These are phyloP conservation scores for Chytriomyces confervae DNA, from an alignment of 192 early-diverging fungal genomes.

Conservation along the genomic window DNA sequence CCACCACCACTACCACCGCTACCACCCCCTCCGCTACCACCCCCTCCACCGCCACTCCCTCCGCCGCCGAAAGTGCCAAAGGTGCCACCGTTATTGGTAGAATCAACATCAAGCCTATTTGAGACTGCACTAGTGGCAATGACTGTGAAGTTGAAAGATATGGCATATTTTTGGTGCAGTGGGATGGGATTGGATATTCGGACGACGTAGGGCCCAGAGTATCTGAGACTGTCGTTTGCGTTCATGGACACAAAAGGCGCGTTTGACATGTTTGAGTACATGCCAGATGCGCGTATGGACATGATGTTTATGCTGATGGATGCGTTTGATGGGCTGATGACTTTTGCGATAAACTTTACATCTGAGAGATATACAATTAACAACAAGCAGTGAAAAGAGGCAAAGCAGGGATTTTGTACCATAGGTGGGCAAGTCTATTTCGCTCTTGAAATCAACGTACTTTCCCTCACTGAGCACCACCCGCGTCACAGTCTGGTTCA, in stretches of 20 bases:
- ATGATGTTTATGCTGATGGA: not conserved
- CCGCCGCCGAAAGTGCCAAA: not conserved
- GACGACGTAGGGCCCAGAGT: slow-evolving; percentile 25
- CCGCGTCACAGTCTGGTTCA: not conserved
- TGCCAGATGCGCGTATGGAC: not conserved
- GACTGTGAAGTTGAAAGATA: slow-evolving; percentile 3
- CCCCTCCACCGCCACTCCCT: not conserved
- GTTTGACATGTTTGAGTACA: not conserved
- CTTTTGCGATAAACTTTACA: not conserved
- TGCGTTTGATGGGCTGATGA: not conserved
- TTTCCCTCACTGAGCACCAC: not conserved
- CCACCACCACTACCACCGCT: slow-evolving; percentile 8
- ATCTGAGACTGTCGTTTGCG: slow-evolving; percentile 9
- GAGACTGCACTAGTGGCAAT: not conserved
- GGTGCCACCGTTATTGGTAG: not conserved
- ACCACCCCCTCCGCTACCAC: not conserved
- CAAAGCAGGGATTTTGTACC: not conserved
- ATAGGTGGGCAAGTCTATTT: not conserved
- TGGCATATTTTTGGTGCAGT: not conserved
- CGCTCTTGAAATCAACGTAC: not conserved
- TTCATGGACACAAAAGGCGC: not conserved
- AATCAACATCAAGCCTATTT: not conserved
- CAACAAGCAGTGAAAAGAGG: not conserved
- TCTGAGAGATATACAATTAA: not conserved
- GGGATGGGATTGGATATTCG: slow-evolving; percentile 1